phyloP scores from a whole-genome alignment of 352 stramenopile genomes.

The Peronospora farinosa region DNA sequence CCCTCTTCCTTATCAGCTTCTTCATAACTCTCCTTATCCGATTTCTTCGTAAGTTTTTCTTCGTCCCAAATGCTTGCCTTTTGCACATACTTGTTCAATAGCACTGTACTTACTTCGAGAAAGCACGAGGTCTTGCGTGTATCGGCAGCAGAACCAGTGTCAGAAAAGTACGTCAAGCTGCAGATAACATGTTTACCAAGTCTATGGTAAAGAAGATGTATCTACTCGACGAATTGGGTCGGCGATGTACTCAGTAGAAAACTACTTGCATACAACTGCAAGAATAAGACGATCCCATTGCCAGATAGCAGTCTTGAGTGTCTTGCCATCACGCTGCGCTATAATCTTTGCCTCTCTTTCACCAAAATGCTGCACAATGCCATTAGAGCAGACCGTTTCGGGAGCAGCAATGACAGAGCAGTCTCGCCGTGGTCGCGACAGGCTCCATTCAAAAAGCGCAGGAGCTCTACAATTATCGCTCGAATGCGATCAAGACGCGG shows the following conservation, averaged over 20 bases:
- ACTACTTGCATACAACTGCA: slow-evolving; percentile 35
- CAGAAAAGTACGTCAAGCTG: slow-evolving; percentile 29
- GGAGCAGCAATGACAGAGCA: slow-evolving; percentile 9
- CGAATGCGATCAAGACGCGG: slow-evolving; percentile 42
- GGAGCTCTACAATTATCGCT: slow-evolving; percentile 30
- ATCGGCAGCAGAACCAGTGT: slow-evolving; percentile 7
- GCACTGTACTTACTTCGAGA: slow-evolving; percentile 33
- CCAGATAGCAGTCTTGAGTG: slow-evolving; percentile 40
- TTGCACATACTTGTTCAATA: slow-evolving; percentile 30
- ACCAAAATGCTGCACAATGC: slow-evolving; percentile 44
- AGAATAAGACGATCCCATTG: slow-evolving; percentile 46
- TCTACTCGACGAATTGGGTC: slow-evolving; percentile 15
- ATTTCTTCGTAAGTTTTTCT: slow-evolving; percentile 2
- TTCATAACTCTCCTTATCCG: slow-evolving; percentile 3
- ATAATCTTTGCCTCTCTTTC: slow-evolving; percentile 62
- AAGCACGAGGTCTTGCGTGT: slow-evolving; percentile 26
- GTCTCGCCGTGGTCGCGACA: slow-evolving; percentile 9
- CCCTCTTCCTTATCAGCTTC: slow-evolving; percentile 13
- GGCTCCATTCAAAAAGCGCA: slow-evolving; percentile 36
- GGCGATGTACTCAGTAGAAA: slow-evolving; percentile 2
- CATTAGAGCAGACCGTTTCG: slow-evolving; percentile 38
- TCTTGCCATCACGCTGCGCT: slow-evolving; percentile 39
- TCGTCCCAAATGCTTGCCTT: slow-evolving; percentile 10
- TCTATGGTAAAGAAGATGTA: slow-evolving; percentile 40
- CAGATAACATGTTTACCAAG: slow-evolving; percentile 47